These are phyloP conservation scores for Colletotrichum simmondsii DNA, from an alignment of 2,329 filamentous ascomycete species.

Conservation along the genomic window DNA sequence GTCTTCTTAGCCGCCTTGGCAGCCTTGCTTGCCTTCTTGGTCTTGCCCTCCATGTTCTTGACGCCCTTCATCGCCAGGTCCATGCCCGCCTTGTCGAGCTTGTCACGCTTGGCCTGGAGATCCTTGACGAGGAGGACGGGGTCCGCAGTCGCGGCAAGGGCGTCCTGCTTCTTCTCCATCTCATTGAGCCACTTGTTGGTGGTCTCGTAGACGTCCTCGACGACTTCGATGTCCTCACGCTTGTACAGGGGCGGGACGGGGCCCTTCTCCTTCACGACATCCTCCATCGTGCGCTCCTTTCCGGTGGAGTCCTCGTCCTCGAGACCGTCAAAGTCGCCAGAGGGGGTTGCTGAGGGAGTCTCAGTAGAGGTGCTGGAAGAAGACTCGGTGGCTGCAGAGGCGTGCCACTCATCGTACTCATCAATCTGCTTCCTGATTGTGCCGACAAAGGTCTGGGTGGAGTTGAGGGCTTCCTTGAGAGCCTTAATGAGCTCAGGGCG, in stretches of 20 bases:
- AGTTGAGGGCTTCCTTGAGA: conserved; percentile 77
- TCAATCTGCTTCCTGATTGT: conserved; percentile 77
- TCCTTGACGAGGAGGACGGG: conserved; percentile 81
- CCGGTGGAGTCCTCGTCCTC: conserved; percentile 72
- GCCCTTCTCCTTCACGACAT: conserved; percentile 56
- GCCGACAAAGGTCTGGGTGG: conserved; percentile 76
- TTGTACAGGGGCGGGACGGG: conserved; percentile 76
- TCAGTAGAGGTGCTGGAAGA: conserved; percentile 50
- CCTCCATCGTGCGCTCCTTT: conserved; percentile 57
- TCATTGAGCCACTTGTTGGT: conserved; percentile 80
- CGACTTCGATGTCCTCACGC: conserved; percentile 74
- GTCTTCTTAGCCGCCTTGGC: conserved; percentile 52
- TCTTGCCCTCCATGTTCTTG: conserved; percentile 61
- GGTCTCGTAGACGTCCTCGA: conserved; percentile 71
- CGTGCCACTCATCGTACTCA: conserved; percentile 72
- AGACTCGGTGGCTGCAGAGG: conserved; percentile 61
- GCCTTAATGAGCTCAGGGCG: conserved; percentile 76
- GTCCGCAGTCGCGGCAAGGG: conserved; percentile 76
- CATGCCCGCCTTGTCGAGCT: conserved; percentile 77
- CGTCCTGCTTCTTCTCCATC: conserved; percentile 76
- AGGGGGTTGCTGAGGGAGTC: conserved; percentile 55
- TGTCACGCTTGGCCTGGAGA: conserved; percentile 73
- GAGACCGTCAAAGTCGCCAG: conserved; percentile 76
- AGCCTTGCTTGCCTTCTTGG: conserved; percentile 52
- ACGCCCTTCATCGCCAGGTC: conserved; percentile 78